Base-by-base conservation (phyloP, 306 rosid species). In the Trichosanthes cucumerina region DNA sequence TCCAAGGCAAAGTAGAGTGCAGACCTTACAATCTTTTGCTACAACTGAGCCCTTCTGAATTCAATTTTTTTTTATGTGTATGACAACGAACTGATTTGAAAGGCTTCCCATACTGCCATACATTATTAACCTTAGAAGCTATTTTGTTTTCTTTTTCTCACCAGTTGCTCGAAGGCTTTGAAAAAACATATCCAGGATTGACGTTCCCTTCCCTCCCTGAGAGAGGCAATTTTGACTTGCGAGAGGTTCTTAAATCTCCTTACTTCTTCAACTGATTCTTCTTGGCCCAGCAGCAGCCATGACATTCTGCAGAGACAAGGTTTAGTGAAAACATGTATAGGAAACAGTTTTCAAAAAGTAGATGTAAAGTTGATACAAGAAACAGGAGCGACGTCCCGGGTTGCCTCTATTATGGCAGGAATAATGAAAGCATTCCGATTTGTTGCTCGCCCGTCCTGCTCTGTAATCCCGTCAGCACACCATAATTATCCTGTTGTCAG, bases 211-310 rank as follows among this genome's bases (percentile, higher is more conserved):
- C 91, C 58, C 83, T 92, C 75, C 96, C 96, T 6, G 81, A 82
- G 83, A 89, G 93, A 81, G 97, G 97, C 49, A 85, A 86, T 82
- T 89, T 90, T 78, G 91, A 90, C 85, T 84, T 92, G 81, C 85
- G 7, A 84, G 86, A 83, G 84, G 97, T 92, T 86, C 91, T 88
- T 13, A 78, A 86, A 57, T 90, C 96, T 49, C 97, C 91, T 0
- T 90, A 92, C 88, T 89, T 92, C 78, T 92, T 92, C 90, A 92
- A 90, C 88, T 90, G 85, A 89, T 44, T 78, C 36, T 8, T 28
- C 58, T 24, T 3, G 2, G 19, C 62, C 4, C 78, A 49, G 50
- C 78, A 26, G 46, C 78, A 73, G 77, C 6, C 57, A 24, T 26
- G 36, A 3, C 54, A 70, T 70, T 70, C 56, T 44, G 76, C 57